Conservation (phyloP, 495 filamentous ascomycete genomes). For the Trichoderma asperelloides region DNA sequence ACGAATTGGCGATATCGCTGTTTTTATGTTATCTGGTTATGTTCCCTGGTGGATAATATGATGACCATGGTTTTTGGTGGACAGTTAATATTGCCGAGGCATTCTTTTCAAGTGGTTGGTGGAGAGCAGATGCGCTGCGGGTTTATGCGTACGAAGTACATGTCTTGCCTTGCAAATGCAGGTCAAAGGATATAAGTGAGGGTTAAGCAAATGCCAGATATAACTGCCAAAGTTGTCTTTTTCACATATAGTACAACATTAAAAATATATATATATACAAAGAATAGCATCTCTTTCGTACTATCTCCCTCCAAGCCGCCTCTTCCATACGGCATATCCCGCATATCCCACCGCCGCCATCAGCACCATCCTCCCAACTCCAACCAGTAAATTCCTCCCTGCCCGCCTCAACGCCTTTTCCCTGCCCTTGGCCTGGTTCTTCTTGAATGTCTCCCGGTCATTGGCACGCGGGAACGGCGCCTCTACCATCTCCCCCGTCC, state of each 20-base stretch:
- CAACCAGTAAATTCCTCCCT: background rate
- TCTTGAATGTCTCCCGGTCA: conserved; percentile 17
- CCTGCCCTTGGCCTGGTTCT: background rate
- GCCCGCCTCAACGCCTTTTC: background rate
- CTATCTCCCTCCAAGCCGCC: background rate
- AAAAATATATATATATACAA: background rate
- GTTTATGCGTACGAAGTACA: too few species aligned
- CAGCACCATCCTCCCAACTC: background rate
- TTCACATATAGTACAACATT: background rate
- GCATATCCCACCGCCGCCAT: background rate
- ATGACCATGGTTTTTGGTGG: too few species aligned
- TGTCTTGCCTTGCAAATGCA: too few species aligned
- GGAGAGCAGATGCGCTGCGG: too few species aligned
- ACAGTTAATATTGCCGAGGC: too few species aligned
- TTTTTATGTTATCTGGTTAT: too few species aligned
- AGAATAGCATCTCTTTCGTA: background rate
- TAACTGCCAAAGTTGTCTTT: background rate
- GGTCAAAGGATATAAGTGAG: too few species aligned
- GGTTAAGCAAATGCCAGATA: too few species aligned
- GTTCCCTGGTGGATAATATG: too few species aligned
- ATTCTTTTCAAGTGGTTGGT: too few species aligned
- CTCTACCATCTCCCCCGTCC: conserved; percentile 16
- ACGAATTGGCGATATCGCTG: too few species aligned
- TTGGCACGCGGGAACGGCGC: conserved; percentile 34
- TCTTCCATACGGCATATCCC: background rate